Evolutionary conservation across 2,329 filamentous ascomycete genomes (phyloP).

Genomic region (Xylaria sp.): DNA sequence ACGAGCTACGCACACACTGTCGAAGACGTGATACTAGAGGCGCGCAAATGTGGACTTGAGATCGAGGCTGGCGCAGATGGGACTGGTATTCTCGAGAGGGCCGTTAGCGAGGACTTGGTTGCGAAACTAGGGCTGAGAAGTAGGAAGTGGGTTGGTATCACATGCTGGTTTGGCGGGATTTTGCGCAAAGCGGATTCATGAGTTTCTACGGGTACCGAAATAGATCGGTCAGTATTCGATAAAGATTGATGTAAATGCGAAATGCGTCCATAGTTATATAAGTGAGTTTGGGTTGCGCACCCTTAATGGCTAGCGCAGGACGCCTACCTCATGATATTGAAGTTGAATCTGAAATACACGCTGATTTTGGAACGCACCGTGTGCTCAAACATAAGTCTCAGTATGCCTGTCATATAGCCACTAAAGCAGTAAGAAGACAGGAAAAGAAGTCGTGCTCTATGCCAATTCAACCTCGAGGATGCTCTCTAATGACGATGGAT

Average conservation of each 20-base stretch:
- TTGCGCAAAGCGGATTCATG: conserved; percentile 43
- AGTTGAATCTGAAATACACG: too few relatives aligned
- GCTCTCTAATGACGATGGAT: conserved; percentile 24
- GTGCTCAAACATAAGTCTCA: too few relatives aligned
- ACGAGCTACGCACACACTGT: conserved; percentile 63
- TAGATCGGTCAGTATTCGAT: too few relatives aligned
- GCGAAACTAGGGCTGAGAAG: conserved; percentile 64
- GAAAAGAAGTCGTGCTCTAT: not conserved
- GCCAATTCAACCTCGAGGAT: conserved; percentile 28
- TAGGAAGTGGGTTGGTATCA: conserved; percentile 66
- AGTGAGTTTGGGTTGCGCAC: too few relatives aligned
- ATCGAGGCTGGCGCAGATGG: conserved; percentile 42
- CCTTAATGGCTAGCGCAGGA: too few relatives aligned
- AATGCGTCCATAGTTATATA: too few relatives aligned
- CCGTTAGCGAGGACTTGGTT: conserved; percentile 60
- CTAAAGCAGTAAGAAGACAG: too few relatives aligned
- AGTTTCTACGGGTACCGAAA: not conserved
- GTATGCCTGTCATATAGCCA: not conserved
- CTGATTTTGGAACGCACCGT: too few relatives aligned
- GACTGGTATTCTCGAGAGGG: conserved; percentile 46
- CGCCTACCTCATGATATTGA: too few relatives aligned
- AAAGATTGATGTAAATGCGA: too few relatives aligned
- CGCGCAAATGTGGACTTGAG: conserved; percentile 51
- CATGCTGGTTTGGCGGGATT: conserved; percentile 59
- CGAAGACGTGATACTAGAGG: conserved; percentile 57